These are phyloP conservation scores for Zymoseptoria tritici DNA, from an alignment of 2,329 filamentous ascomycete species.

Conservation along the genomic window DNA sequence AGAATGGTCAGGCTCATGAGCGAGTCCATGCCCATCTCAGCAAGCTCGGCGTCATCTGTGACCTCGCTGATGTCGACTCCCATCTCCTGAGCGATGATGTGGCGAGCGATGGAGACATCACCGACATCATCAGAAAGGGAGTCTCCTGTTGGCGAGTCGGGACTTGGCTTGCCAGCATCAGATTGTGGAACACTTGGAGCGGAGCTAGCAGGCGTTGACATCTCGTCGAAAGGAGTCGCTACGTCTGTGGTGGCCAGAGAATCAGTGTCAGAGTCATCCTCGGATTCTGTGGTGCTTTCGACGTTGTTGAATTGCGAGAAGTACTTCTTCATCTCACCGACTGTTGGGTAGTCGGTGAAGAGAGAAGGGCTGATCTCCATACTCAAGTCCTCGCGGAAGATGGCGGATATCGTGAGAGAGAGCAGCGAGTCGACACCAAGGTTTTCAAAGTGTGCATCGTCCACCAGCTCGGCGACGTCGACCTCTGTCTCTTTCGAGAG, in stretches of 20 bases:
- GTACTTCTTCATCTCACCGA: conserved; percentile 54
- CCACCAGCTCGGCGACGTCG: conserved; percentile 50
- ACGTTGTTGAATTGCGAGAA: conserved; percentile 41
- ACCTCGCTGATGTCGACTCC: conserved; percentile 55
- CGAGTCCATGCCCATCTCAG: conserved; percentile 51
- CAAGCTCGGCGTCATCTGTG: conserved; percentile 52
- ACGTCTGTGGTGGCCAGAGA: conserved; percentile 36
- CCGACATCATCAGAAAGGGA: conserved; percentile 29
- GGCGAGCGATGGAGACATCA: conserved; percentile 40
- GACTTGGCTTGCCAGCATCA: conserved; percentile 35
- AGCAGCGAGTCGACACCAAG: conserved; percentile 56
- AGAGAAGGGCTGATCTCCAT: conserved; percentile 52
- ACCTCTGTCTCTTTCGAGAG: conserved; percentile 60
- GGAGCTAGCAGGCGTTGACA: conserved; percentile 44
- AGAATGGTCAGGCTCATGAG: conserved; percentile 47
- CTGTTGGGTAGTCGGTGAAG: conserved; percentile 53
- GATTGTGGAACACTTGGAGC: conserved; percentile 37
- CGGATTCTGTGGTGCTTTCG: conserved; percentile 27
- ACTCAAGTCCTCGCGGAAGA: conserved; percentile 54
- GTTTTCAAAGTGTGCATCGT: conserved; percentile 54
- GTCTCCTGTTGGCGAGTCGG: conserved; percentile 29
- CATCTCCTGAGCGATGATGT: conserved; percentile 51
- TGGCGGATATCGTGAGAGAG: conserved; percentile 54
- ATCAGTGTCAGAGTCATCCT: conserved; percentile 30
- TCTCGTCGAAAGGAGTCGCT: conserved; percentile 37